A percentile compares a stretch with the other conserved stretches of the same genome.
These are phyloP conservation scores for Fusarium liriodendri DNA, from an alignment of 2,329 filamentous ascomycete species.

Conservation along the genomic window DNA sequence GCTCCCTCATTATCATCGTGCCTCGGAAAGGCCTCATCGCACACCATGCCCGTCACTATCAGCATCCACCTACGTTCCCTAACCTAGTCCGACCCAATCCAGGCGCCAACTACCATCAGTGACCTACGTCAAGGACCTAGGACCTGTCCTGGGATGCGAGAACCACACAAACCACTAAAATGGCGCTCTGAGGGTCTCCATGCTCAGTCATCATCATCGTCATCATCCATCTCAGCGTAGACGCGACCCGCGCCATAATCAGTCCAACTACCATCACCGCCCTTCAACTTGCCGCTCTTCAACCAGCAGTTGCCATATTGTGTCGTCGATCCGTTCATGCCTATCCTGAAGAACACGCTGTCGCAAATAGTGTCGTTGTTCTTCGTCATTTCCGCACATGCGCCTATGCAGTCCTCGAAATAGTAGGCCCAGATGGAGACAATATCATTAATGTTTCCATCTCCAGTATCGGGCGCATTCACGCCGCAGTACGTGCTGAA, in stretches of 20 bases:
- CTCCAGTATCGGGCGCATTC: background rate
- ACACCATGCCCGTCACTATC: background rate
- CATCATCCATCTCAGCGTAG: background rate
- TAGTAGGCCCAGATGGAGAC: conserved; percentile 1
- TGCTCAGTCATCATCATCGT: background rate
- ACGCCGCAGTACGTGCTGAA: background rate
- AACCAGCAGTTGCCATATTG: conserved; percentile 2
- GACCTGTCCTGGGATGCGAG: background rate
- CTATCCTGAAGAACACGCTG: background rate
- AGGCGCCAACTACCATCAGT: background rate
- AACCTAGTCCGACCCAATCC: background rate
- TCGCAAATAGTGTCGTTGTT: background rate
- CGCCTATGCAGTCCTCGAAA: background rate
- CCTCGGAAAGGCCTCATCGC: background rate
- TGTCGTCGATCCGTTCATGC: background rate
- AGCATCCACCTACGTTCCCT: background rate
- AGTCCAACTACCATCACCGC: background rate
- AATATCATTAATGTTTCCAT: background rate
- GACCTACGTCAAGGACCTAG: background rate
- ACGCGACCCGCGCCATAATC: background rate
- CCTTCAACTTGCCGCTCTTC: conserved; percentile 1
- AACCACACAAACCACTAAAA: background rate
- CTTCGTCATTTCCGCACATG: background rate
- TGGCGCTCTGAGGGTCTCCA: background rate
- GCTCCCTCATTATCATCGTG: background rate